Base-by-base conservation (phyloP, 2,329 filamentous ascomycete species). In the Karstenula rhodostoma region DNA sequence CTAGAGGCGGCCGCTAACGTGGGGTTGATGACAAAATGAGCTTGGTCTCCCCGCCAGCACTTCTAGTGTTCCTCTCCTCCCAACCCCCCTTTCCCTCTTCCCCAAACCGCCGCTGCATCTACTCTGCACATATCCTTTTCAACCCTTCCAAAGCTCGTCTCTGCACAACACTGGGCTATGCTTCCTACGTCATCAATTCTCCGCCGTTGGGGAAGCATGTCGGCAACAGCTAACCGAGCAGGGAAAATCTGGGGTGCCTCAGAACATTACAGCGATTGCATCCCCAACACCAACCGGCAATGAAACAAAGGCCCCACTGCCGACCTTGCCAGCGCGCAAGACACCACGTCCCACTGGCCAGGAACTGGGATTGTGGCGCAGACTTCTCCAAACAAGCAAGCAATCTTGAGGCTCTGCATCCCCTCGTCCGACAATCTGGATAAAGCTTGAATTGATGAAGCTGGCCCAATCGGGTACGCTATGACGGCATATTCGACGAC, bases 381-480 rank as follows among this genome's bases (percentile, higher is more conserved):
- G 35, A 49, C 25, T 35, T 50, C 46, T 50, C 7, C 33, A 50
- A 50, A 27, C 13, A 35, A 12, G 19, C 25, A 33, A 47, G 46
- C 25, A 50, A 51, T 57, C 35, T 37, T 57, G 55, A 50, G 55
- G 55, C 47, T 57, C 55, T 51, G 46, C 23, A 51, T 57, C 55
- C 55, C 55, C 55, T 57, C 55, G 55, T 51, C 55, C 55, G 55
- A 37, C 46, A 57, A 57, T 57, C 22, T 57, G 55, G 55, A 60
- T 62, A 60, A 62, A 55, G 51, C 55, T 47, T 23, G n/a, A 35
- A 51, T 61, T 37, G 29, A 58, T 60, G 22, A n/a, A 46, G 44
- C 15, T 60, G 29, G 43, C 48, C 47, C 40, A 44, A 50, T 32
- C 17, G 54, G 15, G 42, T 15, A 32, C 43, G 25, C 32, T 43